A percentile compares a stretch with the other conserved stretches of the same genome.
Evolutionary conservation across 1,139 yeast genomes (phyloP).

Genomic region (Pichia sp.): DNA sequence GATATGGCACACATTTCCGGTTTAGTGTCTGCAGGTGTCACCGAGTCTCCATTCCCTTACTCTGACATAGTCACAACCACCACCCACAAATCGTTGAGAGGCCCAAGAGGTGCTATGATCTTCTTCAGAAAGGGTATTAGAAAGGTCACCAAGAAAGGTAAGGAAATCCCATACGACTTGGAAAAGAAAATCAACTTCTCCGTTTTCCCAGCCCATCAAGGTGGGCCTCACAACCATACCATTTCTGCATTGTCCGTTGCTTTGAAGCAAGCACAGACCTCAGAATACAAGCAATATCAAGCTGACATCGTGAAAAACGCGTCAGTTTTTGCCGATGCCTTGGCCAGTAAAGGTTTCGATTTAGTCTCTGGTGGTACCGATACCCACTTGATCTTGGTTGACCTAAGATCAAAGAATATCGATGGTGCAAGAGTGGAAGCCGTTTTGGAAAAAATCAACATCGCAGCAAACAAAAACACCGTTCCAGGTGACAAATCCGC

Average conservation of each 20-base stretch:
- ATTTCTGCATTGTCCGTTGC: constrained; percentile 97
- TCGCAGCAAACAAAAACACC: constrained; percentile 93
- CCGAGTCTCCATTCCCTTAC: constrained; percentile 92
- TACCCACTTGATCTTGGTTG: constrained; percentile 85
- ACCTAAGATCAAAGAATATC: constrained; percentile 75
- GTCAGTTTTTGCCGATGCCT: constrained; percentile 73
- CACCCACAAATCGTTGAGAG: constrained; percentile 96
- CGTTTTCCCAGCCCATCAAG: constrained; percentile 99
- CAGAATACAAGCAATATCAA: constrained; percentile 90
- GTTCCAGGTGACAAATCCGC: constrained; percentile 97
- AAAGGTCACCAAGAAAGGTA: constrained; percentile 86
- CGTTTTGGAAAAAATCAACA: constrained; percentile 81
- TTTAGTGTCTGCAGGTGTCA: constrained; percentile 91
- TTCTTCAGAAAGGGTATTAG: constrained; percentile 97
- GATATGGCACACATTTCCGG: constrained; percentile 99
- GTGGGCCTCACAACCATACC: constrained; percentile 99
- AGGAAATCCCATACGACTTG: constrained; percentile 81
- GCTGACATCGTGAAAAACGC: constrained; percentile 85
- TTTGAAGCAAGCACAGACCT: constrained; percentile 86
- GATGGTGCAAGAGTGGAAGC: constrained; percentile 97
- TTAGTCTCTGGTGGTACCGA: constrained; percentile 93
- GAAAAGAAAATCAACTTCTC: constrained; percentile 96
- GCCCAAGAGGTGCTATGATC: constrained; percentile 99
- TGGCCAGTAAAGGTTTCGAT: constrained; percentile 62
- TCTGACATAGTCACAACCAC: constrained; percentile 98